Percentiles rank a stretch among this genome's conserved stretches.
These are phyloP conservation scores for Diaporthe citriasiana DNA, from an alignment of 2,329 filamentous ascomycete genomes.

Conservation along the genomic window DNA sequence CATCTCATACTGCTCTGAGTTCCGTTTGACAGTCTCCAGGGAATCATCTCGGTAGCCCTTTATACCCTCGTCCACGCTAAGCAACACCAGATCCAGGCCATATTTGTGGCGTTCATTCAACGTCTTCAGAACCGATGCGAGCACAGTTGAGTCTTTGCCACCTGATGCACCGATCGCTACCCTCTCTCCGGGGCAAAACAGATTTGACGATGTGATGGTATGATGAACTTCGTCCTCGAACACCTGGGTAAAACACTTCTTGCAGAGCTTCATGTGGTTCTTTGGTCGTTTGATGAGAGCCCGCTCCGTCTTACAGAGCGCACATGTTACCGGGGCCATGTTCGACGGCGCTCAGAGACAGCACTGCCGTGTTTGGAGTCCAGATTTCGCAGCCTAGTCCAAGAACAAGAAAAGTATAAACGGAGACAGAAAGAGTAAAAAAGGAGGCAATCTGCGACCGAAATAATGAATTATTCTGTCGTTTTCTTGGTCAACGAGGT, in stretches of 20 bases:
- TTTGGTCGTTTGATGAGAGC: constrained; percentile 95
- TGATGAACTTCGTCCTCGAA: constrained; percentile 97
- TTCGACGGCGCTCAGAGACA: constrained; percentile 36
- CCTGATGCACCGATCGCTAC: constrained; percentile 97
- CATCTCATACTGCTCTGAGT: constrained; percentile 92
- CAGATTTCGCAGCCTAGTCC: too few relatives aligned
- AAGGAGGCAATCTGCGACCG: not conserved
- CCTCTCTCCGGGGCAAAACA: constrained; percentile 87
- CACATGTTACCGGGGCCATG: constrained; percentile 86
- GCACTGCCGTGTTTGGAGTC: not conserved
- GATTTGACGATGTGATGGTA: constrained; percentile 84
- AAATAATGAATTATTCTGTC: not conserved
- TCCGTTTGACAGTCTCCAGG: constrained; percentile 95
- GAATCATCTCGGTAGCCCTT: constrained; percentile 97
- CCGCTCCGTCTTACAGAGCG: constrained; percentile 80
- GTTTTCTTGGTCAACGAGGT: not conserved
- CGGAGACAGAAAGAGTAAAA: not conserved
- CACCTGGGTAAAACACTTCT: constrained; percentile 84
- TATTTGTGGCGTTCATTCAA: constrained; percentile 92
- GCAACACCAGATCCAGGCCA: constrained; percentile 84
- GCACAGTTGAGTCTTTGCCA: constrained; percentile 96
- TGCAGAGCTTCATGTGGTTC: constrained; percentile 94
- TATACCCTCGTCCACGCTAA: constrained; percentile 98
- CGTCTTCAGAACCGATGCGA: constrained; percentile 94
- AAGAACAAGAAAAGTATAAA: not conserved